A percentile compares a stretch with the other conserved stretches of the same genome.
These are phyloP conservation scores for Chrysopogon serrulatus DNA, from an alignment of 176 grass and related monocot species.

Conservation along the genomic window DNA sequence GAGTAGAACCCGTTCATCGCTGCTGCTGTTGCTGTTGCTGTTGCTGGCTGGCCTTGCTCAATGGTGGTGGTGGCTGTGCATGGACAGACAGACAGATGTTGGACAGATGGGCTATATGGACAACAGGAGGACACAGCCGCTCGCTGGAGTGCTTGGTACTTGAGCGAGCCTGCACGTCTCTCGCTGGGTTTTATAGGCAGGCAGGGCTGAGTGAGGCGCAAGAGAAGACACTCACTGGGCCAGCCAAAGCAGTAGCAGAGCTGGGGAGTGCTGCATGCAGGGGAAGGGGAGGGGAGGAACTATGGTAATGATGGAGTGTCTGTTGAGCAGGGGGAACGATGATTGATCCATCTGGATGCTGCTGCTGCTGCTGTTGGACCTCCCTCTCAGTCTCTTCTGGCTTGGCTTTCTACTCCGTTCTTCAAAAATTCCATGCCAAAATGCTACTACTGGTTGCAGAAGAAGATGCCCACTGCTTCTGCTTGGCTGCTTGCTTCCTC, in stretches of 20 bases:
- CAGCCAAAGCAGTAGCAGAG: neutral
- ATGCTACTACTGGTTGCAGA: too few relatives aligned
- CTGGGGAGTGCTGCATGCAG: too few relatives aligned
- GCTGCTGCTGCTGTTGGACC: neutral
- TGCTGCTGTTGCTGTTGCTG: neutral
- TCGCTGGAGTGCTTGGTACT: neutral
- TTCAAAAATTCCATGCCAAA: too few relatives aligned
- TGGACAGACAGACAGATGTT: neutral
- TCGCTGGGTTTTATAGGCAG: neutral
- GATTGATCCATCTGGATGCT: neutral
- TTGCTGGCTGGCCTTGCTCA: neutral
- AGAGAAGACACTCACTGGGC: too few relatives aligned
- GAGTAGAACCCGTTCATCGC: conserved; percentile 53
- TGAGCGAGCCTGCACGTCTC: neutral
- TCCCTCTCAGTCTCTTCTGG: neutral
- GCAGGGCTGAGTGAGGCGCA: neutral
- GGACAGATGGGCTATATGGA: too few relatives aligned
- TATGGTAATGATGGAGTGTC: conserved; percentile 62
- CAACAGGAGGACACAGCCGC: neutral
- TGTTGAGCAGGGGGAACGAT: conserved; percentile 57
- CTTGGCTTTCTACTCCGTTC: neutral
- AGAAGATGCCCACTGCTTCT: neutral
- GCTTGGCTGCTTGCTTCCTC: neutral
- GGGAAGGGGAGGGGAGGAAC: too few relatives aligned
- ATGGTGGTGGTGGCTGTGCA: neutral